A percentile compares a stretch with the other conserved stretches of the same genome.
Conservation (phyloP, 257 asterid species). For the Lavandula angustifolia region DNA sequence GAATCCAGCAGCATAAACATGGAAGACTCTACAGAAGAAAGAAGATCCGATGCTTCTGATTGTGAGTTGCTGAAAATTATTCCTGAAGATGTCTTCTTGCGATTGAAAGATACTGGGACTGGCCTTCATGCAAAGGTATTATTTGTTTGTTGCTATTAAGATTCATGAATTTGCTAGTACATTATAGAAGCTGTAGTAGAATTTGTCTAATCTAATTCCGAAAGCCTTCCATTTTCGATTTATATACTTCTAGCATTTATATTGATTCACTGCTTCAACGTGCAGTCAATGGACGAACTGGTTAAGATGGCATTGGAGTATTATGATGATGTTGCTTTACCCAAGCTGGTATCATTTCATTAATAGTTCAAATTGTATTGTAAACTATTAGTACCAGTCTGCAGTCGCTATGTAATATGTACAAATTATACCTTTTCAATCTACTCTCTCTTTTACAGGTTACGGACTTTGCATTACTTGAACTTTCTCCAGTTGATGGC, state of each 20-base stretch:
- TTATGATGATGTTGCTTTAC: slow-evolving; percentile 90
- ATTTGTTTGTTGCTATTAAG: slow-evolving; percentile 1
- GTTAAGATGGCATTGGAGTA: slow-evolving; percentile 74
- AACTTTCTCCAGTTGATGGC: slow-evolving; percentile 99
- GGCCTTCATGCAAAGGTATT: slow-evolving; percentile 87
- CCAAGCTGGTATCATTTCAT: slow-evolving; percentile 77
- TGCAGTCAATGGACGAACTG: slow-evolving; percentile 90
- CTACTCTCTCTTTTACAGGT: slow-evolving; percentile 59
- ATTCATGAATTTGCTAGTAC: slow-evolving; percentile 21
- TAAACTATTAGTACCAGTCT: slow-evolving; percentile 1
- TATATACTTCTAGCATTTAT: slow-evolving; percentile 9
- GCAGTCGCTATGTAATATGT: too few species aligned
- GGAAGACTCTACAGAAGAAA: slow-evolving; percentile 48
- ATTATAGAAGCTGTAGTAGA: background rate
- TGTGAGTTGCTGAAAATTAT: slow-evolving; percentile 61
- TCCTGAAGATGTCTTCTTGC: slow-evolving; percentile 68
- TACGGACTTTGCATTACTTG: slow-evolving; percentile 96
- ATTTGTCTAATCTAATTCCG: slow-evolving; percentile 18
- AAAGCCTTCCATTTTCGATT: slow-evolving; percentile 16
- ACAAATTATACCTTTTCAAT: slow-evolving; percentile 25
- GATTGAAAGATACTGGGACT: slow-evolving; percentile 69
- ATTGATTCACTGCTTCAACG: slow-evolving; percentile 31
- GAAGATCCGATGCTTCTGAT: slow-evolving; percentile 39
- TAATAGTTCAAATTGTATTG: slow-evolving; percentile 21
- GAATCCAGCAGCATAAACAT: slow-evolving; percentile 39